Evolutionary conservation across 2,329 filamentous ascomycete genomes (phyloP).

Genomic region (Alternaria panax): DNA sequence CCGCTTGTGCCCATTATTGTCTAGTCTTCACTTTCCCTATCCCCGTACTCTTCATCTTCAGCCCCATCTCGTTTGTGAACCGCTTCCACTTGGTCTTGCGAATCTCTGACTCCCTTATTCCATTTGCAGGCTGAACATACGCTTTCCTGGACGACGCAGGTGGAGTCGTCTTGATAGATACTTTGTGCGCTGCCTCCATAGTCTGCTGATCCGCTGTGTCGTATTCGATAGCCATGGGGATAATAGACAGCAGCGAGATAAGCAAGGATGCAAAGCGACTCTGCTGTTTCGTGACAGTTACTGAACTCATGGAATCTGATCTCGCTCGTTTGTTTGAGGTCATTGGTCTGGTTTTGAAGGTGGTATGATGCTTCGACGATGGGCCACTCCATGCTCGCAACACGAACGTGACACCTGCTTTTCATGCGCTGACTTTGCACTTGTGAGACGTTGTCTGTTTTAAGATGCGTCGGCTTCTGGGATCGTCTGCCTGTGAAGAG

Average conservation of each 20-base stretch:
- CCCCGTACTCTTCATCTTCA: slow-evolving; percentile 16
- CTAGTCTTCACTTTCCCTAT: slow-evolving; percentile 12
- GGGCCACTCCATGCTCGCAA: slow-evolving; percentile 10
- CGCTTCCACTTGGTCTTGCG: slow-evolving; percentile 21
- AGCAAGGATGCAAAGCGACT: slow-evolving; percentile 25
- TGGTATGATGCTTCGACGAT: background rate
- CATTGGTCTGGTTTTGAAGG: background rate
- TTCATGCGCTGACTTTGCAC: background rate
- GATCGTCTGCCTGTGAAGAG: background rate
- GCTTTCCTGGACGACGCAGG: slow-evolving; percentile 11
- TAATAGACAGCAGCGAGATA: slow-evolving; percentile 27
- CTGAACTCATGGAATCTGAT: background rate
- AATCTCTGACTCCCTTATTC: slow-evolving; percentile 17
- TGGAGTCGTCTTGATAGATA: background rate
- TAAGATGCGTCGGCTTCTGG: too few species aligned
- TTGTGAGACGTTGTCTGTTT: background rate
- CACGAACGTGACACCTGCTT: slow-evolving; percentile 7
- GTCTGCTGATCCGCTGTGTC: slow-evolving; percentile 24
- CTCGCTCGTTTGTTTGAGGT: background rate
- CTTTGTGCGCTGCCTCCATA: slow-evolving; percentile 23
- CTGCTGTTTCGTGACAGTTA: slow-evolving; percentile 20
- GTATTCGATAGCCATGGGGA: slow-evolving; percentile 22
- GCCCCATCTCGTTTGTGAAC: slow-evolving; percentile 21
- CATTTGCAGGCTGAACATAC: background rate
- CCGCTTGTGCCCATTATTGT: slow-evolving; percentile 1